These are phyloP conservation scores for Fusarium kyushuense DNA, from an alignment of 2,329 filamentous ascomycete genomes.

Conservation along the genomic window DNA sequence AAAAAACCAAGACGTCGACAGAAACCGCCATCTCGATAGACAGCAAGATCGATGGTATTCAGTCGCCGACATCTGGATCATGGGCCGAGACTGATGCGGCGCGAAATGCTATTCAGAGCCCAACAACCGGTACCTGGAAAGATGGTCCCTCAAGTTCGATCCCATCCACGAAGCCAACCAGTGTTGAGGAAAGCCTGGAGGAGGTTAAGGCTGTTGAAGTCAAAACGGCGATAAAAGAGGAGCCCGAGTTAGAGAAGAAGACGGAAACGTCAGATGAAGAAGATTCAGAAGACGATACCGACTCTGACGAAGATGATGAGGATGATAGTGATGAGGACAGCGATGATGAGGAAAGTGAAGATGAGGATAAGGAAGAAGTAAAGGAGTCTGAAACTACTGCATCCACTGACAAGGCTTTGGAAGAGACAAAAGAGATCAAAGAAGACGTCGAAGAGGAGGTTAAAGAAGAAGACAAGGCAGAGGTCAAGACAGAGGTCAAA, in stretches of 20 bases:
- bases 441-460: too few species aligned
- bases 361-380: conserved; percentile 30
- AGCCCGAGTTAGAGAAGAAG: conserved; percentile 52
- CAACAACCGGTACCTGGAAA: conserved; percentile 58
- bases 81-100: conserved; percentile 52
- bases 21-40: conserved; percentile 17
- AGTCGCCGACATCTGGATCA: conserved; percentile 60
- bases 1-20: conserved; percentile 22
- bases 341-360: conserved; percentile 43
- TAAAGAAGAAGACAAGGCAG: not conserved
- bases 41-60: conserved; percentile 51
- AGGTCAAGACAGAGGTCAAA: conserved; percentile 5
- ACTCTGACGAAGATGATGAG: conserved; percentile 34
- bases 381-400: conserved; percentile 24
- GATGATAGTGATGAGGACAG: conserved; percentile 31
- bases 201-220: conserved; percentile 56
- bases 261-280: conserved; percentile 47
- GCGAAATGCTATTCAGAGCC: conserved; percentile 57
- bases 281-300: conserved; percentile 30
- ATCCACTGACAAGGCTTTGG: conserved; percentile 28
- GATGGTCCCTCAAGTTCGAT: conserved; percentile 39
- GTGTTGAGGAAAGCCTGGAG: conserved; percentile 52
- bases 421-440: not conserved
- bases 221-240: conserved; percentile 56
- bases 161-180: conserved; percentile 4